These are phyloP conservation scores for Chaetomium cochliodes DNA, from an alignment of 495 filamentous ascomycete species.

Conservation along the genomic window DNA sequence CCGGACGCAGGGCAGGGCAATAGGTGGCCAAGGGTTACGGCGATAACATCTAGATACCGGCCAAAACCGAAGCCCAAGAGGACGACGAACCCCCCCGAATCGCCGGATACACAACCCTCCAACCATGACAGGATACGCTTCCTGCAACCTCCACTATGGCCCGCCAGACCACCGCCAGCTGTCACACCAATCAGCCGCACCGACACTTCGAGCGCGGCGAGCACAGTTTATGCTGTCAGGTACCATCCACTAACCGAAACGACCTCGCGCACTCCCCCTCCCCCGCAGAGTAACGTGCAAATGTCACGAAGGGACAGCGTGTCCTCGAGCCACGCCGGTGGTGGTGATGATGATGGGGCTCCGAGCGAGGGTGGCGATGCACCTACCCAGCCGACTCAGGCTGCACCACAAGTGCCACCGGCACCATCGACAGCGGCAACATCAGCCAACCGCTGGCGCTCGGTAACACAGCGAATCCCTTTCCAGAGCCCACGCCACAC, in stretches of 20 bases:
- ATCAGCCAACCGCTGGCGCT: conserved; percentile 30
- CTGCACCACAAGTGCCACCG: background rate
- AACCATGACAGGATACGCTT: conserved; percentile 40
- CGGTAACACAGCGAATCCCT: conserved; percentile 28
- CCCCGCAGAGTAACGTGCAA: conserved; percentile 32
- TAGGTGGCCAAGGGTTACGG: conserved; percentile 49
- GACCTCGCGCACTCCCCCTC: conserved; percentile 48
- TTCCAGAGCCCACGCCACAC: conserved; percentile 23
- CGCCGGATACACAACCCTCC: conserved; percentile 25
- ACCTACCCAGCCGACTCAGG: conserved; percentile 15
- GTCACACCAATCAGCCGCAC: conserved; percentile 71
- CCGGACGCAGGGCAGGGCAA: conserved; percentile 37
- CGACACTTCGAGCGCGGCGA: conserved; percentile 67
- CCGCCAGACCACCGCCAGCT: conserved; percentile 61
- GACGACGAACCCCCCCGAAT: conserved; percentile 27
- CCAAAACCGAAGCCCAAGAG: conserved; percentile 33
- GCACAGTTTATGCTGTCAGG: conserved; percentile 80
- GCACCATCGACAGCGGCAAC: conserved; percentile 11
- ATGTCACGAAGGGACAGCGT: conserved; percentile 38
- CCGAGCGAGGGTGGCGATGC: conserved; percentile 20
- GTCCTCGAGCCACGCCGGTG: conserved; percentile 31
- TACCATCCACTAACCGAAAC: conserved; percentile 74
- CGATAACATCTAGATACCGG: conserved; percentile 45
- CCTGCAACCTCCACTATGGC: conserved; percentile 49
- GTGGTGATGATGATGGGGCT: conserved; percentile 29